phyloP scores from a whole-genome alignment of 2,329 filamentous ascomycete species.

The Alternaria alternata region DNA sequence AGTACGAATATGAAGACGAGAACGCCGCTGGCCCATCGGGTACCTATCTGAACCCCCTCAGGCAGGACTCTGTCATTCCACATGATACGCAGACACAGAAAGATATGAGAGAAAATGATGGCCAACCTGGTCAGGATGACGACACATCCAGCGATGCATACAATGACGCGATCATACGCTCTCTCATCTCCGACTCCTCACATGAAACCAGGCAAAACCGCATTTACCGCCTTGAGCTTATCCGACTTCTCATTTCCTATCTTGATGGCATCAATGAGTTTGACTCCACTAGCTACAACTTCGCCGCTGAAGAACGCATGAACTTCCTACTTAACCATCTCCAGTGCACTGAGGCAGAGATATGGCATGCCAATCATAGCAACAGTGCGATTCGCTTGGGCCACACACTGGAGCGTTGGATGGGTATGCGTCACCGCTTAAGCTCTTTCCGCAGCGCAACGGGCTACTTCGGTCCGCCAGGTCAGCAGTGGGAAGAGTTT shows the following conservation, averaged over 20 bases:
- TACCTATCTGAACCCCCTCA: constrained; percentile 12
- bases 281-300: constrained; percentile 1
- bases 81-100: constrained; percentile 4
- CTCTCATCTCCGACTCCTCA: neutral
- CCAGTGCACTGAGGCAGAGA: constrained; percentile 10
- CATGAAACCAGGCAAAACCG: neutral
- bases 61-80: constrained; percentile 21
- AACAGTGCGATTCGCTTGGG: constrained; percentile 1
- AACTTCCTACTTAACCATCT: constrained; percentile 15
- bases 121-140: neutral
- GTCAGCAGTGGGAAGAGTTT: constrained; percentile 15
- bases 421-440: constrained; percentile 18
- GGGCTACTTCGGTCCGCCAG: constrained; percentile 14
- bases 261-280: constrained; percentile 18
- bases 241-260: constrained; percentile 13
- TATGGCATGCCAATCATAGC: neutral
- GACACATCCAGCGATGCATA: neutral
- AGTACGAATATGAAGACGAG: neutral
- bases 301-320: constrained; percentile 17
- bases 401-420: constrained; percentile 12
- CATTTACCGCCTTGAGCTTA: constrained; percentile 15
- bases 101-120: neutral
- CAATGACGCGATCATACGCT: neutral
- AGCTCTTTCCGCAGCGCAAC: constrained; percentile 9
- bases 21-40: constrained; percentile 19